Evolutionary conservation across 768 basidiomycete genomes (phyloP).

Genomic region (Auriscalpium vulgare): DNA sequence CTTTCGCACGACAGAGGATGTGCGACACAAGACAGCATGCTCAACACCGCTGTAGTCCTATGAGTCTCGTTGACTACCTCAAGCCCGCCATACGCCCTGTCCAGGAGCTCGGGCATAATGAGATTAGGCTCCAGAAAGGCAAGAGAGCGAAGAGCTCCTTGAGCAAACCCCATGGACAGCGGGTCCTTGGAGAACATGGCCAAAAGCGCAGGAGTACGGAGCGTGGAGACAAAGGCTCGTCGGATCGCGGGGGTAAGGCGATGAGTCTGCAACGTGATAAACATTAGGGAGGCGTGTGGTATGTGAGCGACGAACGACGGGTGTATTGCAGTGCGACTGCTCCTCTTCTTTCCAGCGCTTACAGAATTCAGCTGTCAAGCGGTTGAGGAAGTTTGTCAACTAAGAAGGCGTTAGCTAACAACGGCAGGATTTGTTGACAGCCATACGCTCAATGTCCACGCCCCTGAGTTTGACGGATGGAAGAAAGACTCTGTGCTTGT

Average conservation of each 20-base stretch:
- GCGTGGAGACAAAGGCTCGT: conserved; percentile 68
- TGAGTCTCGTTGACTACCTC: conserved; percentile 94
- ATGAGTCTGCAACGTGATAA: conserved; percentile 38
- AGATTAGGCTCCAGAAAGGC: conserved; percentile 75
- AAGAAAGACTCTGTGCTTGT: conserved; percentile 93
- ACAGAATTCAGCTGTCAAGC: conserved; percentile 65
- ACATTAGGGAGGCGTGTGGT: background rate
- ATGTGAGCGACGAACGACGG: conserved; percentile 38
- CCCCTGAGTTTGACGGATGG: conserved; percentile 88
- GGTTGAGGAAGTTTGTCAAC: conserved; percentile 68
- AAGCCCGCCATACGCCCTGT: conserved; percentile 86
- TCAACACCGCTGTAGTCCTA: conserved; percentile 84
- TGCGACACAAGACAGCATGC: conserved; percentile 71
- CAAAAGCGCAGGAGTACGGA: conserved; percentile 82
- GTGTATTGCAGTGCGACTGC: conserved; percentile 68
- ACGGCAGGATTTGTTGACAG: background rate
- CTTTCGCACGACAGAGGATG: conserved; percentile 70
- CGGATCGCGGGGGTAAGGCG: conserved; percentile 78
- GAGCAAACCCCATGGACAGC: conserved; percentile 71
- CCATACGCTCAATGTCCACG: conserved; percentile 63
- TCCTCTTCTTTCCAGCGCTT: conserved; percentile 79
- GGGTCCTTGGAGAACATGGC: conserved; percentile 89
- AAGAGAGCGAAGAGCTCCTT: conserved; percentile 70
- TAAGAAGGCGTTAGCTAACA: conserved; percentile 20
- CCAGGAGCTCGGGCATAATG: conserved; percentile 86